Evolutionary conservation across 768 basidiomycete genomes (phyloP), one percentile per base, ranked within the genome.

Genomic region (Lentinula aciculospora): DNA sequence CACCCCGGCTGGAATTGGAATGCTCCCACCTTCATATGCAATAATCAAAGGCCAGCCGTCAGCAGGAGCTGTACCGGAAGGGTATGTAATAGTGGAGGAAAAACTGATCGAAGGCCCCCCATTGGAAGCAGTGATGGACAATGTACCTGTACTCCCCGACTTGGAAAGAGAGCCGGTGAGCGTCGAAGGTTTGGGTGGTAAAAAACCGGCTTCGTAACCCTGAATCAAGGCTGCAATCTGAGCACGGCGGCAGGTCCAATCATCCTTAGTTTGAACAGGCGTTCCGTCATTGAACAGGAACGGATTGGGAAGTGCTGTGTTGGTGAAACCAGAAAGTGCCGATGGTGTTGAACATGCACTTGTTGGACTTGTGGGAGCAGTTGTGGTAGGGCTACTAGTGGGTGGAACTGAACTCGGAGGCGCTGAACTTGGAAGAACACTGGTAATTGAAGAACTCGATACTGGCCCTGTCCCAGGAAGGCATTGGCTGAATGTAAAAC

Each of bases 201-300:
- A 68, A 0, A 73, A 73, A 8, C 83, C 83, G 5, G 77, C 70
- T 66, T 85, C 82, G 63, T 81, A 79, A 19, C 70, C 71, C 64
- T 83, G 79, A 63, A 85, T 67, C 23, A 83, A 71, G 28, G 77
- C 67, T 51, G 63, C 67, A 62, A 83, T 76, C 65, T 84, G 79
- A 6, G 70, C 68, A 19, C 75, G 74, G 25, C 81, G 76, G 64
- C 82, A 85, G 4, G 69, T 69, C 75, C 78, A 85, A 57, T 82
- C 76, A 4, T 66, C 76, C 44, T 72, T 71, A 47, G 77, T 79
- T 17, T 67, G 61, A 15, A 78, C 76, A 21, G 71, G 67, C 4
- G 71, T 62, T 4, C 81, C 81, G 60, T 73, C 69, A 28, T 74
- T 63, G 67, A 81, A 81, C 2, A 71, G 70, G 75, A 85, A 85